phyloP scores from a whole-genome alignment of 2,329 filamentous ascomycete genomes.

The Leptoxyphium fumago region DNA sequence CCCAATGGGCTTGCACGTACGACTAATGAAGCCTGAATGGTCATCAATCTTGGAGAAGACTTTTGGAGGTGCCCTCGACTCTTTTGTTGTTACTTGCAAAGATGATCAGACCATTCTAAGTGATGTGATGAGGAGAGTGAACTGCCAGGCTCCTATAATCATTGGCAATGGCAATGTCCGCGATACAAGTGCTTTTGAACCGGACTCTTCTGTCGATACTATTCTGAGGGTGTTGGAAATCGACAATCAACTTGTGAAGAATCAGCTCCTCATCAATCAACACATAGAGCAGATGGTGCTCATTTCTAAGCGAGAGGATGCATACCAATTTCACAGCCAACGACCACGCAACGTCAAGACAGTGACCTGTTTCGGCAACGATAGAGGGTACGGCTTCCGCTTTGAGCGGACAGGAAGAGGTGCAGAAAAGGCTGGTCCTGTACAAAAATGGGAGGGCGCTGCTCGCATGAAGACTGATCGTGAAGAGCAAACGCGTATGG shows the following conservation, averaged over 20 bases:
- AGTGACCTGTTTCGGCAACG: conserved; percentile 55
- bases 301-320: conserved; percentile 52
- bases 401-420: conserved; percentile 28
- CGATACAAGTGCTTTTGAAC: conserved; percentile 55
- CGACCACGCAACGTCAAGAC: conserved; percentile 56
- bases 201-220: conserved; percentile 57
- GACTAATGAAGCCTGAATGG: conserved; percentile 68
- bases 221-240: conserved; percentile 67
- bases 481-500: conserved; percentile 21
- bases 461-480: conserved; percentile 41
- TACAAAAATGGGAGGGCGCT: conserved; percentile 37
- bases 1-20: conserved; percentile 66
- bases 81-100: conserved; percentile 70
- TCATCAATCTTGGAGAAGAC: conserved; percentile 64
- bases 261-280: conserved; percentile 71
- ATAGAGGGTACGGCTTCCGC: conserved; percentile 39
- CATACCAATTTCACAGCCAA: conserved; percentile 51
- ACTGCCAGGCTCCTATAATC: conserved; percentile 40
- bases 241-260: conserved; percentile 61
- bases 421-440: conserved; percentile 36
- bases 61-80: conserved; percentile 54
- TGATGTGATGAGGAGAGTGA: conserved; percentile 45
- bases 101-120: conserved; percentile 57
- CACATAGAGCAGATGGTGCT: conserved; percentile 74
- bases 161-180: conserved; percentile 46